Evolutionary conservation across 2,329 filamentous ascomycete genomes (phyloP), one percentile per base, ranked within the genome.

Genomic region (Fusarium sp.): DNA sequence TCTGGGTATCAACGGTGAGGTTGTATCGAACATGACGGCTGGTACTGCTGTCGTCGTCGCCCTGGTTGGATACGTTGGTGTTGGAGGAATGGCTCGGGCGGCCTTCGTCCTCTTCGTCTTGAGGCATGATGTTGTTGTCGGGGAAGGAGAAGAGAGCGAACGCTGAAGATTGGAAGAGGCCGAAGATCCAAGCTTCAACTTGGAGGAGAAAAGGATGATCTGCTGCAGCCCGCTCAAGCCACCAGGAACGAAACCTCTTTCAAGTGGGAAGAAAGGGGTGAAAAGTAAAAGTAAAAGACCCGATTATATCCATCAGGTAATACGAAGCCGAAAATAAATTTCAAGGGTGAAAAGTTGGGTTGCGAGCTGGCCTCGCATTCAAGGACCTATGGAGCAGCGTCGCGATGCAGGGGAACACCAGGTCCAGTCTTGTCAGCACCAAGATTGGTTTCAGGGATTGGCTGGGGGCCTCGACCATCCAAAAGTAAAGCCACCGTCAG

Each of bases 1-100:
- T 79, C 24, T 79, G 64, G 6, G 79, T 79, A 38, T 79, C 75
- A 70, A 81, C 56, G 9, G 66, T 76, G 63, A 80, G 74, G 56
- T 78, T 73, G 54, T 80, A 80, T 59, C 72, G 77, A 34, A 80
- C 79, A 73, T 76, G 79, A 20, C 66, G 76, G 35, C 14, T 47
- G 2, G 24, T 24, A 7, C 54, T 54, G 35, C 47, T 54, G 3
- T 38, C 56, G 42, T 54, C 45, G 52, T 54, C 45, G 52, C 59
- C 54, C 60, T 78, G 75, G 45, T 69, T 64, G 35, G 76, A 76
- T 57, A 62, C 57, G 29, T 74, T 77, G 40, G 75, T 76, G 22
- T 77, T 69, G 42, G 73, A 76, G 16, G 75, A 77, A 50, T 73
- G 67, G 66, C 76, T 78, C 62, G 58, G 72, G 45, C 73, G 75